Base-by-base conservation (phyloP, 2,329 filamentous ascomycete genomes). In the Xylariaceae sp. region DNA sequence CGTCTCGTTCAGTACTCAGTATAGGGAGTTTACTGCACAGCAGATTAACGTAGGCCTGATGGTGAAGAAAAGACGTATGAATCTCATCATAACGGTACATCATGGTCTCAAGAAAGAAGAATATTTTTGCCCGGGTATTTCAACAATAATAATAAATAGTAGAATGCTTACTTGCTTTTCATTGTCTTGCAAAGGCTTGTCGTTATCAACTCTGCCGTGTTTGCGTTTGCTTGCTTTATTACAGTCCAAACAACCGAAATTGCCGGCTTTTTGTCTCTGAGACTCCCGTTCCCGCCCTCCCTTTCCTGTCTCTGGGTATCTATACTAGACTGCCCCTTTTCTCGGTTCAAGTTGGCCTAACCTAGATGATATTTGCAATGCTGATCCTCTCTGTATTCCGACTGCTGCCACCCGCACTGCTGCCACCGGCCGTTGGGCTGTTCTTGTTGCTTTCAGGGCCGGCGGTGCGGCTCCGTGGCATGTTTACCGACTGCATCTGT, bases 331-430 rank as follows among this genome's bases (percentile, higher is more conserved):
- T 18, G 3, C 24, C 36, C 17, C 27, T 21, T 24, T 58, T n/a
- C n/a, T n/a, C n/a, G n/a, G n/a, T n/a, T n/a, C n/a, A n/a, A n/a
- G n/a, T n/a, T n/a, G n/a, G n/a, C n/a, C n/a, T n/a, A n/a, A n/a
- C n/a, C n/a, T 50, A 63, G 30, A 69, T 67, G 40, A 68, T 69
- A 50, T 68, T 68, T 36, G 63, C 64, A 41, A 70, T 69, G 52
- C 66, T 66, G 44, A 68, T 66, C 36, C 65, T 58, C 59, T 69
- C 59, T 52, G 70, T 59, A 51, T 48, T 67, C 42, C 62, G 62
- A 23, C 55, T 63, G 42, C 61, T 63, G 11, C 50, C 44, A 36
- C 47, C 37, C 15, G 48, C 34, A 16, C n/a, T n/a, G n/a, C n/a
- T n/a, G n/a, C n/a, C n/a, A n/a, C 48, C 51, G 3, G 54, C 47